Conservation (phyloP, 225 moss, liverwort and hornwort genomes). For the Polytrichum commune region DNA sequence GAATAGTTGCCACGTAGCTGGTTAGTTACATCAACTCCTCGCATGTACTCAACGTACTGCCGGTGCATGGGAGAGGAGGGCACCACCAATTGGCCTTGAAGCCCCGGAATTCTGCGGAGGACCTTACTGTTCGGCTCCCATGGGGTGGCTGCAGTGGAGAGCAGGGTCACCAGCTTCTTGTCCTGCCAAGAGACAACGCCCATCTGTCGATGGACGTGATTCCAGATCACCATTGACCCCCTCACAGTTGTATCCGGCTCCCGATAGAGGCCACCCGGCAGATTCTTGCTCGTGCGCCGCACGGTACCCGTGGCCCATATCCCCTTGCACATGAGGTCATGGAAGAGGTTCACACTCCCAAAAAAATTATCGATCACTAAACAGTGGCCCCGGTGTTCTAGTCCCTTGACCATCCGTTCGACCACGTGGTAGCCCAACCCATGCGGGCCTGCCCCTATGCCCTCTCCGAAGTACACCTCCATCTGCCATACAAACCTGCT, state of each 20-base stretch:
- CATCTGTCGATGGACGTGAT: too few relatives aligned
- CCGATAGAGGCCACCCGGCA: too few relatives aligned
- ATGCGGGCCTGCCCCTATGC: background rate
- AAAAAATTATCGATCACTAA: background rate
- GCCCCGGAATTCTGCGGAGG: too few relatives aligned
- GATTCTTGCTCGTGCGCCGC: too few relatives aligned
- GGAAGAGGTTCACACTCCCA: background rate
- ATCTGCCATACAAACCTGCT: background rate
- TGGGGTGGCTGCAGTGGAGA: too few relatives aligned
- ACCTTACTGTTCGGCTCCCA: too few relatives aligned
- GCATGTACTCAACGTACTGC: background rate
- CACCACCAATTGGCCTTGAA: too few relatives aligned
- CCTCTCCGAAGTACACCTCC: background rate
- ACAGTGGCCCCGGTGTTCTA: background rate
- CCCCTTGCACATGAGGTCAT: background rate
- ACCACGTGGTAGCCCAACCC: background rate
- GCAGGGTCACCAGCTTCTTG: too few relatives aligned
- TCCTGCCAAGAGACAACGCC: too few relatives aligned
- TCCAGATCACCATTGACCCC: too few relatives aligned
- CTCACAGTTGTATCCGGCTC: too few relatives aligned
- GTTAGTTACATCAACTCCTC: background rate
- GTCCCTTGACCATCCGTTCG: background rate
- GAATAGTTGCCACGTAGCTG: background rate
- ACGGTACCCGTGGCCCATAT: too few relatives aligned
- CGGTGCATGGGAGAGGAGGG: background rate